These are phyloP conservation scores for Cyberlindnera mississippiensis DNA, from an alignment of 805 yeast genomes.

Conservation along the genomic window DNA sequence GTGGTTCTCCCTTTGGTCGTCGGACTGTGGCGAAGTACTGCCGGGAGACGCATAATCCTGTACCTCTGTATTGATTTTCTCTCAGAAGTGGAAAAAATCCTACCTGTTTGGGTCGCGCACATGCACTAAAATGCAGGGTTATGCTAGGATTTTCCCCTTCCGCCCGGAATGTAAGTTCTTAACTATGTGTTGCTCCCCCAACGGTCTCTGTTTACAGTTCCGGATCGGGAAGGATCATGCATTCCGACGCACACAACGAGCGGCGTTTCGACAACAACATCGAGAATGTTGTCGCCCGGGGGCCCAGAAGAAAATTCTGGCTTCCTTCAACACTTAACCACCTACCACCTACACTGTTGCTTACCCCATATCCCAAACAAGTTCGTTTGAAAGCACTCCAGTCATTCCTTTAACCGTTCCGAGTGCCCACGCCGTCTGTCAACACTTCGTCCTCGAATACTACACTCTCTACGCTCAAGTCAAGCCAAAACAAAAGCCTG, in stretches of 20 bases:
- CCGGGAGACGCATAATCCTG: neutral
- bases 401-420: constrained; percentile 29
- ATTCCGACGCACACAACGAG: constrained; percentile 4
- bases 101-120: neutral
- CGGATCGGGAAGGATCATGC: constrained; percentile 7
- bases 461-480: neutral
- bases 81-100: neutral
- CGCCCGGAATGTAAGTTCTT: constrained; percentile 1
- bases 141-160: neutral
- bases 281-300: constrained; percentile 2
- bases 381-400: constrained; percentile 23
- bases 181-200: constrained; percentile 14
- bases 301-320: constrained; percentile 3
- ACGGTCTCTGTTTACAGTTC: constrained; percentile 10
- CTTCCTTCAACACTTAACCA: constrained; percentile 1
- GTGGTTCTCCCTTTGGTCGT: too few relatives aligned
- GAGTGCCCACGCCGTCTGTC: constrained; percentile 22
- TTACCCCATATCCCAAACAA: constrained; percentile 1
- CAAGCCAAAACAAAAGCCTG: neutral
- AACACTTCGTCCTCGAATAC: neutral
- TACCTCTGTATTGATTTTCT: neutral
- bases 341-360: neutral
- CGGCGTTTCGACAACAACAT: constrained; percentile 6
- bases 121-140: constrained; percentile 1
- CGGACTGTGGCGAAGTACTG: neutral